phyloP scores from a whole-genome alignment of 2,329 filamentous ascomycete genomes.

The Sporothrix mexicana region DNA sequence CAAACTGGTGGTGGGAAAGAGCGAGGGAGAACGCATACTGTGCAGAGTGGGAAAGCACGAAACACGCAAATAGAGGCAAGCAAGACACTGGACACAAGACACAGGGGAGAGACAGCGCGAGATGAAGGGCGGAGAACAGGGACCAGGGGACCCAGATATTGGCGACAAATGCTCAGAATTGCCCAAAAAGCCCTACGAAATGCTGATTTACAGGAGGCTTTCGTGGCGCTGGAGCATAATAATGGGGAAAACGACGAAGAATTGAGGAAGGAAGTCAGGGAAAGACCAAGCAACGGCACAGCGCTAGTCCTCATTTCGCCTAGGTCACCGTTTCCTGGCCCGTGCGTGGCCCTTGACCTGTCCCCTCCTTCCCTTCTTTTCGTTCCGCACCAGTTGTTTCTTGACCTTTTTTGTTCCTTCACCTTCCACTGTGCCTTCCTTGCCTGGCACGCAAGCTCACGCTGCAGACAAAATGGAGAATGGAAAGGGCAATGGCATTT shows the following conservation, averaged over 20 bases:
- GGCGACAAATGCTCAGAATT: background rate
- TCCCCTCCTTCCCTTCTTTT: conserved; percentile 32
- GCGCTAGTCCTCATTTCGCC: conserved; percentile 34
- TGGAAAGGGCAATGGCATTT: background rate
- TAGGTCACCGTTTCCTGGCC: conserved; percentile 36
- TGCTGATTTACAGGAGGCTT: background rate
- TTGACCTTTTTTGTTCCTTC: background rate
- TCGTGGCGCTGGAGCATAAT: conserved; percentile 30
- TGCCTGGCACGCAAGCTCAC: background rate
- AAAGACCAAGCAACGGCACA: conserved; percentile 33
- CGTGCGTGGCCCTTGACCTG: conserved; percentile 35
- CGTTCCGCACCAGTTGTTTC: conserved; percentile 17
- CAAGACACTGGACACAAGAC: background rate
- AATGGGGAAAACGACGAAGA: conserved; percentile 31
- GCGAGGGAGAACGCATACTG: conserved; percentile 13
- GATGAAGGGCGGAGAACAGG: conserved; percentile 32
- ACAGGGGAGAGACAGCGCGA: conserved; percentile 19
- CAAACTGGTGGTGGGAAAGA: too few relatives aligned
- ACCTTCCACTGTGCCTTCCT: background rate
- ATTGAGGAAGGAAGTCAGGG: conserved; percentile 31
- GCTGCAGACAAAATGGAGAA: background rate
- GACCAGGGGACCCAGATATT: conserved; percentile 8
- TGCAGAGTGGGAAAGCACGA: conserved; percentile 21
- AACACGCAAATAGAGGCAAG: background rate
- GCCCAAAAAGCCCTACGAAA: background rate